Base-by-base conservation (phyloP, 495 filamentous ascomycete genomes). In the Jackrogersella minutella region DNA sequence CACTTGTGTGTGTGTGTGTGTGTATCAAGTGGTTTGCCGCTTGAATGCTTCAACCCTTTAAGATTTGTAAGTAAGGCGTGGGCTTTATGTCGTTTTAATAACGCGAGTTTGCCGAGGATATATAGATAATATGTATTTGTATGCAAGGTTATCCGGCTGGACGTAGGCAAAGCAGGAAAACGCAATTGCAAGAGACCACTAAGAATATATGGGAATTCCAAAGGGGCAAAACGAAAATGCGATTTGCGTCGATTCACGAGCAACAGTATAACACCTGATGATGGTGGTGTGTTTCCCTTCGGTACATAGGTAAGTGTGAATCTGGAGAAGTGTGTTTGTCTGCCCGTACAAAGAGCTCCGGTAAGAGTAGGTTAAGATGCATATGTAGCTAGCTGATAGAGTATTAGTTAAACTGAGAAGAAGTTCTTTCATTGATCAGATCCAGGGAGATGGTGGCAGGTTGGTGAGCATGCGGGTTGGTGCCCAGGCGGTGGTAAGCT, bases 21-120 rank as follows among this genome's bases (percentile, higher is more conserved):
- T 21, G 4, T 30, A 8, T 30, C 28, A 46, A 37, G n/a, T n/a
- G 6, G 34, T n/a, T 56, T 63, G 22, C 26, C 7, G 7, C 43
- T 61, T 16, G 21, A 49, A 63, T 17, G 47, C 33, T 59, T 41
- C 28, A 44, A 36, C 28, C 6, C 11, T 33, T 33, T 43, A 7
- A 30, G 3, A 3, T 30, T 30, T 30, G 26, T 50, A 34, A 24
- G 30, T 40, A 22, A 46, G 53, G 31, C 10, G 54, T 14, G 16
- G 21, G 19, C 6, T 40, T 21, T 50, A 33, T 33, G 51, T 60
- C 47, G 30, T 64, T 69, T 60, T 46, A 59, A 51, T 56, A 51
- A n/a, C n/a, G 55, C 59, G 66, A 51, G 49, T 30, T 64, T 60
- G 22, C 66, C 59, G 60, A 64, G 60, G 66, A 37, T 59, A 69